Percentiles rank a stretch among this genome's conserved stretches.
Conservation (phyloP, 192 early-diverging fungal species). For the Coemansia sp. region DNA sequence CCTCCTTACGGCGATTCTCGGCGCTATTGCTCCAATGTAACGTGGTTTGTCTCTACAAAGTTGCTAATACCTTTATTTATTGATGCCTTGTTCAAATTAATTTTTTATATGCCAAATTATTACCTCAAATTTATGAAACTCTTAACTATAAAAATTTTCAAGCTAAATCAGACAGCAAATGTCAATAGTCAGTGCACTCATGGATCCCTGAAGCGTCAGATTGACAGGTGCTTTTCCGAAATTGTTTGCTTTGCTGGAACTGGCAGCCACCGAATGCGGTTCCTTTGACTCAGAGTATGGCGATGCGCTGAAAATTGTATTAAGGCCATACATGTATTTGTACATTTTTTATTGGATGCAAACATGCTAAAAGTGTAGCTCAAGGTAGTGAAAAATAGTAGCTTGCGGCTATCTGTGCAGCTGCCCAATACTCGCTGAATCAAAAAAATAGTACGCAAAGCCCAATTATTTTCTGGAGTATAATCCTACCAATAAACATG, state of each 20-base stretch:
- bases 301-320: not conserved
- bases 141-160: no score
- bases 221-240: constrained; percentile 13
- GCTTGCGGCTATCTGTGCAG: no score
- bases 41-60: no score
- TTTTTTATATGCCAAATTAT: no score
- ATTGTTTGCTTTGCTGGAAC: constrained; percentile 18
- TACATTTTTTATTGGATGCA: not conserved
- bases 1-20: constrained; percentile 18
- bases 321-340: not conserved
- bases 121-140: no score
- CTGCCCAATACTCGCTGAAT: no score
- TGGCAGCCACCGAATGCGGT: not conserved
- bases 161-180: constrained; percentile 35
- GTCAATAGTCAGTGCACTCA: constrained; percentile 40
- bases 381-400: not conserved
- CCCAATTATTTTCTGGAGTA: no score
- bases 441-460: no score
- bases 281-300: not conserved
- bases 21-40: constrained; percentile 28
- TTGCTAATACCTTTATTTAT: not conserved
- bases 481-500: no score
- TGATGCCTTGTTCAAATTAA: not conserved
- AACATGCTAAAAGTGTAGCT: not conserved
- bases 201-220: constrained; percentile 20